Conservation (phyloP, 345 rosid species). For the Lepidium africanum region DNA sequence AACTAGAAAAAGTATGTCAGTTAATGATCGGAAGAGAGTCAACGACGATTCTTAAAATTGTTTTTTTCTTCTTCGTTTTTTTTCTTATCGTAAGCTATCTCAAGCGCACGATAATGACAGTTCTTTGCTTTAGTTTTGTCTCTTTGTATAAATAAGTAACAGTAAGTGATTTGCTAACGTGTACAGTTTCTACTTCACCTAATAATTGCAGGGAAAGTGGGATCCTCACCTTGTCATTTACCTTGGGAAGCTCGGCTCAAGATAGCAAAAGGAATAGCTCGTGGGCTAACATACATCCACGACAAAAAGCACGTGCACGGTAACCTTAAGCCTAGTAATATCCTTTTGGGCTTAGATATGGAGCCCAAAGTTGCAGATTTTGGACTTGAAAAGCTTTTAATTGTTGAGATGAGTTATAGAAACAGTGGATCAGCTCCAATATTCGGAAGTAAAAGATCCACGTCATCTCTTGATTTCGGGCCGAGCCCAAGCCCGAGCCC, state of each 20-base stretch:
- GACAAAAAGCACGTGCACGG: slow-evolving; percentile 88
- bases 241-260: slow-evolving; percentile 86
- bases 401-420: slow-evolving; percentile 57
- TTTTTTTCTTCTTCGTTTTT: neutral
- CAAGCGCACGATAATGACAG: slow-evolving; percentile 33
- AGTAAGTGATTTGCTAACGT: slow-evolving; percentile 15
- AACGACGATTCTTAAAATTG: slow-evolving; percentile 23
- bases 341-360: slow-evolving; percentile 64
- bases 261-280: slow-evolving; percentile 76
- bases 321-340: slow-evolving; percentile 81
- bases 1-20: slow-evolving; percentile 34
- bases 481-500: slow-evolving; percentile 53
- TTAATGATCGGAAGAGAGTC: slow-evolving; percentile 53
- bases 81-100: slow-evolving; percentile 27
- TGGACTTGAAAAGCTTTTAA: slow-evolving; percentile 69
- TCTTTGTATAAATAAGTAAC: neutral
- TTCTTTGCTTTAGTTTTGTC: slow-evolving; percentile 13
- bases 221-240: slow-evolving; percentile 74
- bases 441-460: slow-evolving; percentile 81
- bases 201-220: slow-evolving; percentile 56
- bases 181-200: neutral
- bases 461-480: slow-evolving; percentile 54
- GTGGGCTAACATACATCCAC: slow-evolving; percentile 71
- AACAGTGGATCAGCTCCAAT: slow-evolving; percentile 52
- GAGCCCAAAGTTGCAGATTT: slow-evolving; percentile 85